These are phyloP conservation scores for Leptographium lundbergii DNA, from an alignment of 2,329 filamentous ascomycete species.

Conservation along the genomic window DNA sequence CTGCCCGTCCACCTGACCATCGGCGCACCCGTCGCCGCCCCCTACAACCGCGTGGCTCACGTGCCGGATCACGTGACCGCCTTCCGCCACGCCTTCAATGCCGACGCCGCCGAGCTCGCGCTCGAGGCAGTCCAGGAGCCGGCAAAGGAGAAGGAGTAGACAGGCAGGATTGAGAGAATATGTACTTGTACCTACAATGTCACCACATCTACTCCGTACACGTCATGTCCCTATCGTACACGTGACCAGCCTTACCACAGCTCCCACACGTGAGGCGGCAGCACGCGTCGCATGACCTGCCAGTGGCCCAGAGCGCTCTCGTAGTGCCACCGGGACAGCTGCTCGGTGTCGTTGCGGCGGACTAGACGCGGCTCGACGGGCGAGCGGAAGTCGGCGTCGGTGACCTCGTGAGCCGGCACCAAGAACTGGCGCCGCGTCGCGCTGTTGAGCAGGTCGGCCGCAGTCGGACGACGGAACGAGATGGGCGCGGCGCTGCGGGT, in stretches of 20 bases:
- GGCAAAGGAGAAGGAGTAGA: constrained; percentile 7
- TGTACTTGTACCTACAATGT: neutral
- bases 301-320: constrained; percentile 76
- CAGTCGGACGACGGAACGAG: constrained; percentile 51
- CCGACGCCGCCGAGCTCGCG: constrained; percentile 12
- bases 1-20: constrained; percentile 50
- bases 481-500: constrained; percentile 39
- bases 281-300: constrained; percentile 76
- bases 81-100: constrained; percentile 26
- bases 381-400: constrained; percentile 34
- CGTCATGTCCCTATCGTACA: neutral
- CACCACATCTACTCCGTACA: no score
- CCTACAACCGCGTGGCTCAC: constrained; percentile 43
- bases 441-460: constrained; percentile 60
- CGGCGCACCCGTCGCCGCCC: constrained; percentile 48
- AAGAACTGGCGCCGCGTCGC: constrained; percentile 58
- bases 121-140: constrained; percentile 12
- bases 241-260: constrained; percentile 48
- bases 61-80: constrained; percentile 49
- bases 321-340: constrained; percentile 59
- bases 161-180: neutral
- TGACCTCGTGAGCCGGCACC: constrained; percentile 58
- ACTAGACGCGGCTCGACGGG: constrained; percentile 39
- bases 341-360: constrained; percentile 47
- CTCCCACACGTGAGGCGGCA: constrained; percentile 74